phyloP scores from a whole-genome alignment of 768 basidiomycete species.

The Daedaleopsis nitida region DNA sequence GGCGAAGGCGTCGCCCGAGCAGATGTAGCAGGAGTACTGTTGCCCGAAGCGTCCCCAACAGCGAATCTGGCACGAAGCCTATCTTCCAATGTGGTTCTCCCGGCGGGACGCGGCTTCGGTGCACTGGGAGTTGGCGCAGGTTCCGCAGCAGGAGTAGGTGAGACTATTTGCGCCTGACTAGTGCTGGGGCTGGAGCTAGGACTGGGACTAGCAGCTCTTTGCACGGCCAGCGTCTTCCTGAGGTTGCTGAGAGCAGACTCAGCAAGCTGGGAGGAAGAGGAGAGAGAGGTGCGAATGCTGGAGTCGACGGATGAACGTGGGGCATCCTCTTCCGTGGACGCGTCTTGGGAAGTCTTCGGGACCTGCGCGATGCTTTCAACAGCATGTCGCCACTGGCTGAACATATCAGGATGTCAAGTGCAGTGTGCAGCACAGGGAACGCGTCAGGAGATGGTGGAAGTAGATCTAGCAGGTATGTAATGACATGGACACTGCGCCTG shows the following conservation, averaged over 20 bases:
- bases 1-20: conserved; percentile 45
- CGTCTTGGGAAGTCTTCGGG: conserved; percentile 36
- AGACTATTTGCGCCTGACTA: conserved; percentile 27
- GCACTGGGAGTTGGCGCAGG: conserved; percentile 20
- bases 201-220: conserved; percentile 50
- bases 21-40: conserved; percentile 44
- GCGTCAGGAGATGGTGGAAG: too few species aligned
- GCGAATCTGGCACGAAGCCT: conserved; percentile 69
- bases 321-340: conserved; percentile 26
- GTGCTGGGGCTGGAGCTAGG: conserved; percentile 23
- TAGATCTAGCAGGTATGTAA: background rate
- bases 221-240: conserved; percentile 61
- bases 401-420: conserved; percentile 49
- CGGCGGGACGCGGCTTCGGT: conserved; percentile 19
- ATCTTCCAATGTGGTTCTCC: conserved; percentile 71
- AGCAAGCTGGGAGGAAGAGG: conserved; percentile 56
- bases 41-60: conserved; percentile 54
- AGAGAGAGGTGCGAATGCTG: conserved; percentile 35
- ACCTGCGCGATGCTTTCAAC: conserved; percentile 69
- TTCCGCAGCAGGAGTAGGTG: conserved; percentile 25
- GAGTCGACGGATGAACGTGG: conserved; percentile 27
- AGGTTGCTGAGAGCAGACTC: conserved; percentile 62
- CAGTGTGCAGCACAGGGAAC: background rate
- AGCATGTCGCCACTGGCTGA: conserved; percentile 71
- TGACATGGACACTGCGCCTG: background rate